Evolutionary conservation across 208 protist species (phyloP).

Genomic region (Kentomonas sorsogonicus): DNA sequence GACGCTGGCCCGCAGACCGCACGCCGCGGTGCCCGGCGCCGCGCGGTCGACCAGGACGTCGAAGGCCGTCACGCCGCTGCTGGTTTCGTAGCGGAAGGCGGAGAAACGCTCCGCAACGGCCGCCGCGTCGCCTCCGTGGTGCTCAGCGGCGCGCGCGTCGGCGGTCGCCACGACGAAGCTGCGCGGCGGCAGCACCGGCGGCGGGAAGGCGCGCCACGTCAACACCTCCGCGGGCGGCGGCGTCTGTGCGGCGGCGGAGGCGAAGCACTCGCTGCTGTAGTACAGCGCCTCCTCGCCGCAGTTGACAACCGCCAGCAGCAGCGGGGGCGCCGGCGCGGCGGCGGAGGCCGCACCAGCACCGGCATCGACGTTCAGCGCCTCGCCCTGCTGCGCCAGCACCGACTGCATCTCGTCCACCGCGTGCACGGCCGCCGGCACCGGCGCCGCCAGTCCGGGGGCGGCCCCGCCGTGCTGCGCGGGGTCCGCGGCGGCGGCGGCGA

Average conservation of each 20-base stretch:
- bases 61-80: conserved; percentile 28
- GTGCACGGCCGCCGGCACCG: not conserved
- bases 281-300: conserved; percentile 23
- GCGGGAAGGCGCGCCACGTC: conserved; percentile 38
- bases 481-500: not conserved
- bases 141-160: not conserved
- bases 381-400: not conserved
- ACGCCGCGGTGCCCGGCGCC: not conserved
- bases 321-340: not conserved
- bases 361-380: not conserved
- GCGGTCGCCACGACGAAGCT: conserved; percentile 27
- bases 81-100: conserved; percentile 31
- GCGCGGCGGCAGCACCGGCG: conserved; percentile 34
- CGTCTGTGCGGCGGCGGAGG: conserved; percentile 4
- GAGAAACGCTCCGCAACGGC: conserved; percentile 1
- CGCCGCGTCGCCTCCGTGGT: not conserved
- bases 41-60: conserved; percentile 11
- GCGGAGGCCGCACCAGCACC: not conserved
- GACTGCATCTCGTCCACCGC: conserved; percentile 6
- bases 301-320: conserved; percentile 15
- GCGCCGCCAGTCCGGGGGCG: not conserved
- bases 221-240: conserved; percentile 18
- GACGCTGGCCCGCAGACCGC: not conserved
- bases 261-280: not conserved
- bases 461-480: not conserved